phyloP scores from a whole-genome alignment of 495 filamentous ascomycete genomes.

The Amphirosellinia nigrospora region DNA sequence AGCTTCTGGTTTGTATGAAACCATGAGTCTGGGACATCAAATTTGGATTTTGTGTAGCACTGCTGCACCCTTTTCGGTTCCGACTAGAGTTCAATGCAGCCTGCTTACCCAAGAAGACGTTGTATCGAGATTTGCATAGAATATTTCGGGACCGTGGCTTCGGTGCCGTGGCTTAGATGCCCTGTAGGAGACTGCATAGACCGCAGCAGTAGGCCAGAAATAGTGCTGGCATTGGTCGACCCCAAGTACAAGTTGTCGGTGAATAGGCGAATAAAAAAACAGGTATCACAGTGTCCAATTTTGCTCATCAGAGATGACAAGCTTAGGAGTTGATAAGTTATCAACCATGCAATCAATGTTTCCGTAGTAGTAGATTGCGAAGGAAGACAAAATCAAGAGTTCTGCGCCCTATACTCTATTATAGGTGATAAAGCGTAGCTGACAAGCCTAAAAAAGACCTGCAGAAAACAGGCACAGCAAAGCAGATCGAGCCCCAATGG shows the following conservation, averaged over 20 bases:
- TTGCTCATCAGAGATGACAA: not conserved
- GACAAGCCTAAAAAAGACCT: not conserved
- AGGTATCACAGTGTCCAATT: not conserved
- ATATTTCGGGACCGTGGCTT: conserved; percentile 8
- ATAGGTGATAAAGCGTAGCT: not conserved
- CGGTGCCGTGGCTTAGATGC: not conserved
- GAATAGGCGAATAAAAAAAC: not conserved
- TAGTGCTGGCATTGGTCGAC: conserved; percentile 5
- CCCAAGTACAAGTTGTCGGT: not conserved
- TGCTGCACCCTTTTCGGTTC: conserved; percentile 2
- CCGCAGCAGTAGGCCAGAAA: not conserved
- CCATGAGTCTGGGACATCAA: not conserved
- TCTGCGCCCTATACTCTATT: not conserved
- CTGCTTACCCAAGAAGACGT: not conserved
- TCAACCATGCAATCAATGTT: not conserved
- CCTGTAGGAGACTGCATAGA: not conserved
- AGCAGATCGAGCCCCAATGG: not conserved
- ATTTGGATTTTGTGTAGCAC: not conserved
- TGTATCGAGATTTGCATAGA: not conserved
- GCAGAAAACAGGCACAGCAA: not conserved
- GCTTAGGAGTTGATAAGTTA: not conserved
- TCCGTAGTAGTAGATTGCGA: not conserved
- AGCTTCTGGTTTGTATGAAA: not conserved
- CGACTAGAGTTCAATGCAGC: not conserved
- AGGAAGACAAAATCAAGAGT: not conserved